These are phyloP conservation scores for Ramaria sp. DNA, from an alignment of 768 basidiomycete species.

Conservation along the genomic window DNA sequence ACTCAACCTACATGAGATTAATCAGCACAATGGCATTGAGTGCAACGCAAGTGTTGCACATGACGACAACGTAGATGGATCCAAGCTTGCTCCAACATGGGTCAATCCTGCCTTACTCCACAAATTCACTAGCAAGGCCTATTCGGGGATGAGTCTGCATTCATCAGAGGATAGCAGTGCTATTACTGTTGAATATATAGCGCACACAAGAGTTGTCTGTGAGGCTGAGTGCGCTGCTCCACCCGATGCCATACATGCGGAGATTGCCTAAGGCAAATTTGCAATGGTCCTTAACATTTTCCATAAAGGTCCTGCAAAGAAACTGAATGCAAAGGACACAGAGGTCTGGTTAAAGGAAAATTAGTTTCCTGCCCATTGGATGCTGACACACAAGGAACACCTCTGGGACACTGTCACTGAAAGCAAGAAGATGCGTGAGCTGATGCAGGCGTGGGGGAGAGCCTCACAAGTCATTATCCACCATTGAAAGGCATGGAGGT, in stretches of 20 bases:
- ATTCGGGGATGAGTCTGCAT: neutral
- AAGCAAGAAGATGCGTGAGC: constrained; percentile 1
- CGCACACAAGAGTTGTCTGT: too few relatives aligned
- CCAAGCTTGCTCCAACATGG: too few relatives aligned
- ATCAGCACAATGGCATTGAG: constrained; percentile 45
- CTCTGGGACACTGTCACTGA: constrained; percentile 52
- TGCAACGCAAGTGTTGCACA: too few relatives aligned
- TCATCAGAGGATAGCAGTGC: neutral
- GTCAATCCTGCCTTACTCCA: too few relatives aligned
- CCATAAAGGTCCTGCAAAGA: constrained; percentile 16
- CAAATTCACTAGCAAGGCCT: neutral
- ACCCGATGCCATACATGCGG: too few relatives aligned
- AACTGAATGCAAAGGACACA: neutral
- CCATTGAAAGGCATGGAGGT: neutral
- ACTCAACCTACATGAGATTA: constrained; percentile 41
- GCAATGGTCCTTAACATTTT: constrained; percentile 50
- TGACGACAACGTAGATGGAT: too few relatives aligned
- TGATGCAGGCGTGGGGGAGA: neutral
- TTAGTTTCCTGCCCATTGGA: neutral
- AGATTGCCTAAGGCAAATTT: too few relatives aligned
- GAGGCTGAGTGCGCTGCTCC: too few relatives aligned
- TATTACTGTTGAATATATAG: constrained; percentile 34
- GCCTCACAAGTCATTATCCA: neutral
- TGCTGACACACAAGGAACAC: constrained; percentile 33
- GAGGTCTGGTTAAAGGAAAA: neutral